Evolutionary conservation across 345 rosid genomes (phyloP).

Genomic region (Eucalyptus sideroxylon): DNA sequence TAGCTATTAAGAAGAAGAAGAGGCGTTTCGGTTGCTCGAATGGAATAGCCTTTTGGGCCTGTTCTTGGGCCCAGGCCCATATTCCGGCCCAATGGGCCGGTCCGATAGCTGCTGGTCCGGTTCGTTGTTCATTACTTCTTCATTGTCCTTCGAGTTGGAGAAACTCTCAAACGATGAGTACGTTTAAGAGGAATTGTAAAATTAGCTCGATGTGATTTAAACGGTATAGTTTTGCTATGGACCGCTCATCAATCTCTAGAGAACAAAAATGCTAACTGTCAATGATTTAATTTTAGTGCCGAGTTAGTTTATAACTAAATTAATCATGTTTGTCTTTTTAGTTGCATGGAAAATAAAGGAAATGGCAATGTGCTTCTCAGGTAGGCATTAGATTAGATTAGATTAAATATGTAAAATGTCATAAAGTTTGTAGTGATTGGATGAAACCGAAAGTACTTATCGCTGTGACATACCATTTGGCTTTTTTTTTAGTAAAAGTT

Average conservation of each 20-base stretch:
- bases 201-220: background rate
- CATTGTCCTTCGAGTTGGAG: background rate
- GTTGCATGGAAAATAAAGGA: background rate
- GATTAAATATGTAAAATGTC: background rate
- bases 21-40: background rate
- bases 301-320: background rate
- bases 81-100: fast-evolving
- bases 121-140: background rate
- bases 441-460: background rate
- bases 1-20: background rate
- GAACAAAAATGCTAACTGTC: background rate
- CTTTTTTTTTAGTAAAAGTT: too few species aligned
- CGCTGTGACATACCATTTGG: background rate
- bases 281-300: background rate
- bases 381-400: slow-evolving; percentile 17
- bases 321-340: background rate
- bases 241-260: background rate
- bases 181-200: background rate
- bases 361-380: background rate
- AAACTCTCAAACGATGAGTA: background rate
- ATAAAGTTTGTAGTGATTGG: background rate
- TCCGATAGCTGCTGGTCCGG: background rate
- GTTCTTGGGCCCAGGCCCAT: background rate
- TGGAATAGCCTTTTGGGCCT: background rate
- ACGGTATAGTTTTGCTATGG: background rate